Percentiles rank a stretch among this genome's conserved stretches.
phyloP scores from a whole-genome alignment of 2,329 filamentous ascomycete species.

The Ceratocystis destructans region DNA sequence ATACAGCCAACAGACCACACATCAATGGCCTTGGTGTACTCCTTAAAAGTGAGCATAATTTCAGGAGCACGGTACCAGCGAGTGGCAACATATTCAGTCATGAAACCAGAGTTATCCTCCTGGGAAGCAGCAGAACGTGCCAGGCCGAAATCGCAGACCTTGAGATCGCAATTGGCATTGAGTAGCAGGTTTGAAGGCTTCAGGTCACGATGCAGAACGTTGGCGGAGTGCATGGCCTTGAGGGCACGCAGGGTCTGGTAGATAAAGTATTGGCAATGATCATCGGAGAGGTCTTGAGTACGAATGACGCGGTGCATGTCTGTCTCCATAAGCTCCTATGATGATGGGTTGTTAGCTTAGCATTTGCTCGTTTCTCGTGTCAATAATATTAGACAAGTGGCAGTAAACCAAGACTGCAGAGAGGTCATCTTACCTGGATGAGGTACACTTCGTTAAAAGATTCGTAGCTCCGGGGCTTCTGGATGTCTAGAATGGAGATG shows the following conservation, averaged over 20 bases:
- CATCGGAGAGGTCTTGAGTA: constrained; percentile 94
- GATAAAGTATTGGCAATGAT: constrained; percentile 99
- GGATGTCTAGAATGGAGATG: constrained; percentile 97
- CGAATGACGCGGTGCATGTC: constrained; percentile 99
- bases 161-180: constrained; percentile 97
- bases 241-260: constrained; percentile 96
- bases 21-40: constrained; percentile 98
- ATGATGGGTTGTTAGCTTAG: neutral
- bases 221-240: constrained; percentile 98
- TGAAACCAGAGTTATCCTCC: constrained; percentile 99
- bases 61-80: constrained; percentile 98
- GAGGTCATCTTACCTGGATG: constrained; percentile 58
- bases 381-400: neutral
- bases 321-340: constrained; percentile 93
- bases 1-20: constrained; percentile 99
- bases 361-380: constrained; percentile 19
- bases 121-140: constrained; percentile 91
- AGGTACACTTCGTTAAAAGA: constrained; percentile 96
- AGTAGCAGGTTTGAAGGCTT: constrained; percentile 95
- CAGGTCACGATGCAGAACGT: constrained; percentile 90
- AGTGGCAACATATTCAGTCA: constrained; percentile 99
- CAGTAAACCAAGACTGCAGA: neutral
- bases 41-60: constrained; percentile 99
- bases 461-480: constrained; percentile 93
- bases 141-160: constrained; percentile 96